A percentile compares a stretch with the other conserved stretches of the same genome.
phyloP scores from a whole-genome alignment of 1,139 yeast species.

The Yamadazyma triangularis region DNA sequence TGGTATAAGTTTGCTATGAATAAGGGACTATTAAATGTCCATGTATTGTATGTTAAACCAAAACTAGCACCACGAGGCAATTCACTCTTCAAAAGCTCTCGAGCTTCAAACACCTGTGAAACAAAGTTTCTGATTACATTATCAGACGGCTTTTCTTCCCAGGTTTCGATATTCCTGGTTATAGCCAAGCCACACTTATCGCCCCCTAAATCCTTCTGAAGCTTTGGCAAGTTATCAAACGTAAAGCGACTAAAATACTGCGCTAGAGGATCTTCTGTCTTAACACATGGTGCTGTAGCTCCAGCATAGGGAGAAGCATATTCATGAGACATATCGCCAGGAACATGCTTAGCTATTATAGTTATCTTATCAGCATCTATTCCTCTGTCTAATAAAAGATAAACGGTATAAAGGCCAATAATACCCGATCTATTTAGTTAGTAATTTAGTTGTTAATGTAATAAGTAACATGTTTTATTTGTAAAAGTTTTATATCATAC shows the following conservation, averaged over 20 bases:
- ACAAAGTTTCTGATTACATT: constrained; percentile 7
- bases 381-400: constrained; percentile 16
- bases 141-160: constrained; percentile 7
- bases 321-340: constrained; percentile 18
- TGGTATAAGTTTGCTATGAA: constrained; percentile 7
- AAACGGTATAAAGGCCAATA: constrained; percentile 23
- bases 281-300: constrained; percentile 13
- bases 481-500: no score
- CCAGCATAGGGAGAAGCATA: constrained; percentile 25
- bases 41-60: constrained; percentile 53
- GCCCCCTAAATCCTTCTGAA: constrained; percentile 13
- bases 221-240: constrained; percentile 10
- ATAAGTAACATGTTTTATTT: no score
- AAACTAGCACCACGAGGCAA: constrained; percentile 34
- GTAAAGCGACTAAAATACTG: constrained; percentile 12
- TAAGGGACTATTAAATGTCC: constrained; percentile 60
- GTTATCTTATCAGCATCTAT: constrained; percentile 10
- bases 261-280: constrained; percentile 5
- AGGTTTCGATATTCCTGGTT: constrained; percentile 9
- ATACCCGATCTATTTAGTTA: constrained; percentile 18
- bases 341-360: constrained; percentile 17
- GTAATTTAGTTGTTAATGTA: no score
- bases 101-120: constrained; percentile 9
- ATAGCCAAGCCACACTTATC: constrained; percentile 10
- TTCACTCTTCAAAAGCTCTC: constrained; percentile 2